Evolutionary conservation across 768 basidiomycete species (phyloP).

Genomic region (Mycena alexandri): DNA sequence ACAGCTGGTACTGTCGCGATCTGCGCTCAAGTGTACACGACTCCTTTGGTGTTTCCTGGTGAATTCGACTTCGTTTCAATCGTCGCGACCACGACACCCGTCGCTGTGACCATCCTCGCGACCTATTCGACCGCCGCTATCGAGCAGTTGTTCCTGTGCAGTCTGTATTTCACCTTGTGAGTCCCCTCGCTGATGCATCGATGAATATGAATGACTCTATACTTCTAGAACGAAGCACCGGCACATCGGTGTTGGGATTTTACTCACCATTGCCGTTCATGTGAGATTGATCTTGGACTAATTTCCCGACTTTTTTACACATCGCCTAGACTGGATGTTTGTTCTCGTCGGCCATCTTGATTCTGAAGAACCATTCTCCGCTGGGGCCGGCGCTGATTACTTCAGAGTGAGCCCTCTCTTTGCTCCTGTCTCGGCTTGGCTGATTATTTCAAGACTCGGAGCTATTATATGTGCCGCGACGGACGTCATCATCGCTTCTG

Average conservation of each 20-base stretch:
- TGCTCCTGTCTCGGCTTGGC: neutral
- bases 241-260: neutral
- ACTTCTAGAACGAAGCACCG: conserved; percentile 6
- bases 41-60: too few relatives aligned
- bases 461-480: conserved; percentile 9
- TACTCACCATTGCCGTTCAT: conserved; percentile 5
- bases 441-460: conserved; percentile 2
- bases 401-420: neutral
- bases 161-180: conserved; percentile 13
- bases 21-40: neutral
- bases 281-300: neutral
- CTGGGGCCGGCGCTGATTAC: neutral
- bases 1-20: conserved; percentile 2
- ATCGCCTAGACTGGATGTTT: neutral
- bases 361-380: neutral
- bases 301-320: neutral
- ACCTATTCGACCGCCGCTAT: conserved; percentile 4
- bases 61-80: neutral
- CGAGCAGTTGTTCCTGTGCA: conserved; percentile 3
- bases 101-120: neutral
- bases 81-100: neutral
- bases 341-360: conserved; percentile 1
- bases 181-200: neutral
- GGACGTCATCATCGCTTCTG: conserved; percentile 15
- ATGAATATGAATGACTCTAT: neutral